phyloP scores from a whole-genome alignment of 495 filamentous ascomycete genomes.

The Tirmania nivea region DNA sequence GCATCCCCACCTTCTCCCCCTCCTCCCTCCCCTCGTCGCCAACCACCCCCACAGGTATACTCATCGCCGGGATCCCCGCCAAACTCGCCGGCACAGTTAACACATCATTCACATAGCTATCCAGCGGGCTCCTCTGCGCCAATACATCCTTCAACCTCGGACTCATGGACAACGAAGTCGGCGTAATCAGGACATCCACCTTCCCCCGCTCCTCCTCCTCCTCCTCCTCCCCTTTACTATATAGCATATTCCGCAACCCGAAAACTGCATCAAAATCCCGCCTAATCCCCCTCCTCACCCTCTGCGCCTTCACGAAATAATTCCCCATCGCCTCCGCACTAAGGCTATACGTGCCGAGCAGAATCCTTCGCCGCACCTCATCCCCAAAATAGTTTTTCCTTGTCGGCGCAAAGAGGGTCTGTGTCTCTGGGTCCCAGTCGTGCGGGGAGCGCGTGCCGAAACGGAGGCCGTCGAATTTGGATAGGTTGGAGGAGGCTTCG shows the following conservation, averaged over 20 bases:
- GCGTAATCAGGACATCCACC: slow-evolving; percentile 76
- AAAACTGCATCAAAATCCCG: slow-evolving; percentile 71
- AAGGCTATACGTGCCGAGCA: slow-evolving; percentile 76
- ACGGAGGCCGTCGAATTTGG: slow-evolving; percentile 87
- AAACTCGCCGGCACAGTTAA: slow-evolving; percentile 89
- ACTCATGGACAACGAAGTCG: slow-evolving; percentile 60
- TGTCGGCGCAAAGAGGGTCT: slow-evolving; percentile 47
- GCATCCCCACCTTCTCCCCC: slow-evolving; percentile 41
- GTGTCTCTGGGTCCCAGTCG: slow-evolving; percentile 6
- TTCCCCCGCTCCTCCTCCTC: slow-evolving; percentile 21
- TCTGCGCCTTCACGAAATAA: slow-evolving; percentile 88
- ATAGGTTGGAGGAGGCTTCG: slow-evolving; percentile 91
- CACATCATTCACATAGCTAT: slow-evolving; percentile 75
- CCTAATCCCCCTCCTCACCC: slow-evolving; percentile 61
- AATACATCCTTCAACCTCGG: slow-evolving; percentile 37
- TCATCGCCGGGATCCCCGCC: slow-evolving; percentile 75
- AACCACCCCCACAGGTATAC: slow-evolving; percentile 40
- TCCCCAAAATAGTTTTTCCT: slow-evolving; percentile 52
- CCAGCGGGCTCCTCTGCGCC: slow-evolving; percentile 24
- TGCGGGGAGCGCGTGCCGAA: slow-evolving; percentile 42
- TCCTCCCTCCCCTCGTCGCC: slow-evolving; percentile 6
- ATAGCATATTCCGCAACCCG: slow-evolving; percentile 40
- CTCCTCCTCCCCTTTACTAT: slow-evolving; percentile 22
- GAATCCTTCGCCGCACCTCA: slow-evolving; percentile 67
- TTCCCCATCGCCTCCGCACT: slow-evolving; percentile 85